Evolutionary conservation across 306 rosid species (phyloP), one percentile per base, ranked within the genome.

Genomic region (Malus fusca): DNA sequence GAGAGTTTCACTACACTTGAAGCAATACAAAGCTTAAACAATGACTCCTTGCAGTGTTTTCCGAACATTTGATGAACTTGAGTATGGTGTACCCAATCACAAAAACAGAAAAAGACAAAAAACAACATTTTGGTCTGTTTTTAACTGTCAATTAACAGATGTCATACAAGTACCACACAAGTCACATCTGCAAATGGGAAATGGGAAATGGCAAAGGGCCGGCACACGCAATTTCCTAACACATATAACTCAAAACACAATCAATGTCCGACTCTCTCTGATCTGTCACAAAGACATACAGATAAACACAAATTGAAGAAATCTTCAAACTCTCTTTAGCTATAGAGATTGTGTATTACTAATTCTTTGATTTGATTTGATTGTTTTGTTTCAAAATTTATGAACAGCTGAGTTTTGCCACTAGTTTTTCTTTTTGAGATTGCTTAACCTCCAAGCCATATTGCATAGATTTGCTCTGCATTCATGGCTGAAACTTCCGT

Each of bases 101-200:
- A 4, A 14, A 46, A 11, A 11, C 0, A 31, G 3, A 15, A 18
- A 21, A 8, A 8, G 2, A 65, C 25, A 33, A 69, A 19, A 69
- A 64, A 62, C 4, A 1, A 22, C 2, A 26, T n/a, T 11, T 63
- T 40, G 11, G 53, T 59, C 13, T 11, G 40, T 37, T 30, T 78
- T 72, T 3, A 64, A 51, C 82, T 70, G 68, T 58, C 43, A 71
- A 76, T 58, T 25, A 73, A 82, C 52, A 23, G 66, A 46, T 62
- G 68, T 82, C 78, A 66, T 75, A 60, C 25, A 8, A n/a, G 4
- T 46, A 14, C 19, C 17, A 21, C 51, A 69, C 73, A 30, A 30
- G 79, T 30, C 75, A 69, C 70, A 82, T 62, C 84, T 44, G 48
- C 80, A 28, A 65, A n/a, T 73, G n/a, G 22, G 8, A 30, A 30